phyloP scores from a whole-genome alignment of 2,329 filamentous ascomycete species.

The Onygenales sp. region DNA sequence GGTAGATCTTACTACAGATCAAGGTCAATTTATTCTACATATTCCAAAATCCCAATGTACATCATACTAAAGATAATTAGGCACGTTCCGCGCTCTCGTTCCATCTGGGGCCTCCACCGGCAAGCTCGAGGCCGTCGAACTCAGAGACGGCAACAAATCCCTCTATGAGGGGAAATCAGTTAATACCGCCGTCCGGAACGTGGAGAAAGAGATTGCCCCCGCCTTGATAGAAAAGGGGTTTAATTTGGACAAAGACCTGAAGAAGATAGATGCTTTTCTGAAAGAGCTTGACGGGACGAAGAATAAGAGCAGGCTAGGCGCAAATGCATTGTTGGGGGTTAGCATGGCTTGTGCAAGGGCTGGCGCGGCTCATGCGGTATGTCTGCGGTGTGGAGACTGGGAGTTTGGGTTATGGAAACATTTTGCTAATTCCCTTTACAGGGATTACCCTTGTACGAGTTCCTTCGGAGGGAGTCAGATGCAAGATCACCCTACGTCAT shows the following conservation, averaged over 20 bases:
- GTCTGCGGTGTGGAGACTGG: background rate
- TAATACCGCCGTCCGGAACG: conserved; percentile 46
- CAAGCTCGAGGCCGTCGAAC: conserved; percentile 25
- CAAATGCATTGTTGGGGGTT: conserved; percentile 52
- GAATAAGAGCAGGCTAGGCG: conserved; percentile 51
- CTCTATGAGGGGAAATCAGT: conserved; percentile 49
- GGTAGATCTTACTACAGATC: conserved; percentile 19
- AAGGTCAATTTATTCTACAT: conserved; percentile 7
- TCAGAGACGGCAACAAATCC: conserved; percentile 41
- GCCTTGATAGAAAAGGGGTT: conserved; percentile 44
- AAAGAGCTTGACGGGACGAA: conserved; percentile 47
- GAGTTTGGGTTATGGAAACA: background rate
- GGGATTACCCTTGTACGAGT: conserved; percentile 48
- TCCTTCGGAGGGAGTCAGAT: conserved; percentile 45
- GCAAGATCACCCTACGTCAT: conserved; percentile 46
- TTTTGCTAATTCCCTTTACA: conserved; percentile 6
- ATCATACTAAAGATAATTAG: conserved; percentile 9
- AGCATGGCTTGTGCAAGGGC: conserved; percentile 52
- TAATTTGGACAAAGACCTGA: conserved; percentile 44
- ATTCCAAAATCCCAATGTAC: background rate
- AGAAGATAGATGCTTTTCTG: conserved; percentile 45
- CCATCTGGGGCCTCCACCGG: conserved; percentile 28
- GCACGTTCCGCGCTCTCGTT: conserved; percentile 22
- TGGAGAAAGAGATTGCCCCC: conserved; percentile 46
- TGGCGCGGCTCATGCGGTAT: conserved; percentile 43